Conservation (phyloP, 2,329 filamentous ascomycete genomes). For the Geoglossum cookeanum region DNA sequence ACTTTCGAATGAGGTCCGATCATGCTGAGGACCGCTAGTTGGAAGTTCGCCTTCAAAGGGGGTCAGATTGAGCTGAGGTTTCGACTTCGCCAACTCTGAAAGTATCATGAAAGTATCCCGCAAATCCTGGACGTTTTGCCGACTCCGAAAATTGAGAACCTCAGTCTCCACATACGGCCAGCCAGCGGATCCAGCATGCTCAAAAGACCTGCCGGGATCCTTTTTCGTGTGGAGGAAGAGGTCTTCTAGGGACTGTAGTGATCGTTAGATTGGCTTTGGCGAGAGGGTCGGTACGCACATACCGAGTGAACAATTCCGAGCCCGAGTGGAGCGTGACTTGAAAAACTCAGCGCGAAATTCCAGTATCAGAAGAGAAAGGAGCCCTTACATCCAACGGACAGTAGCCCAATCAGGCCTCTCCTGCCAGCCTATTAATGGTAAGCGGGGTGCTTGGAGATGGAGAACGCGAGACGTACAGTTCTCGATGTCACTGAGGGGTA, state of each 20-base stretch:
- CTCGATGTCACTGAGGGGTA: constrained; percentile 10
- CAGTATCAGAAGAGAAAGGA: not conserved
- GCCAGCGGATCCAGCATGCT: constrained; percentile 7
- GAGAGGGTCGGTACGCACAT: constrained; percentile 9
- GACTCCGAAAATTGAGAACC: constrained; percentile 8
- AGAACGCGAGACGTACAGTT: not conserved
- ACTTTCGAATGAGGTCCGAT: no score
- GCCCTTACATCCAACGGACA: constrained; percentile 10
- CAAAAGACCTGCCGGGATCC: constrained; percentile 6
- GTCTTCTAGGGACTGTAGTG: not conserved
- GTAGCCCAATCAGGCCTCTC: constrained; percentile 10
- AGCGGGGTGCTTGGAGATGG: not conserved
- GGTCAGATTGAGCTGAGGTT: constrained; percentile 8
- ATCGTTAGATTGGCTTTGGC: constrained; percentile 3
- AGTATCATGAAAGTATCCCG: constrained; percentile 10
- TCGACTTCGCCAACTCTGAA: constrained; percentile 5
- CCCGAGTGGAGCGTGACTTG: constrained; percentile 9
- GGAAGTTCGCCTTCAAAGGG: constrained; percentile 7
- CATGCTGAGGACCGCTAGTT: no score
- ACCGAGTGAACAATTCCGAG: constrained; percentile 11
- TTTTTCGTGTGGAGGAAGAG: not conserved
- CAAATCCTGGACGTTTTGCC: constrained; percentile 9
- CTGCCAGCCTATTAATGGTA: constrained; percentile 3
- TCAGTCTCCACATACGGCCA: constrained; percentile 12
- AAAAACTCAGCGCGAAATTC: not conserved